Base-by-base conservation (phyloP, 2,329 filamentous ascomycete species). In the Cryoendolithus antarcticus region DNA sequence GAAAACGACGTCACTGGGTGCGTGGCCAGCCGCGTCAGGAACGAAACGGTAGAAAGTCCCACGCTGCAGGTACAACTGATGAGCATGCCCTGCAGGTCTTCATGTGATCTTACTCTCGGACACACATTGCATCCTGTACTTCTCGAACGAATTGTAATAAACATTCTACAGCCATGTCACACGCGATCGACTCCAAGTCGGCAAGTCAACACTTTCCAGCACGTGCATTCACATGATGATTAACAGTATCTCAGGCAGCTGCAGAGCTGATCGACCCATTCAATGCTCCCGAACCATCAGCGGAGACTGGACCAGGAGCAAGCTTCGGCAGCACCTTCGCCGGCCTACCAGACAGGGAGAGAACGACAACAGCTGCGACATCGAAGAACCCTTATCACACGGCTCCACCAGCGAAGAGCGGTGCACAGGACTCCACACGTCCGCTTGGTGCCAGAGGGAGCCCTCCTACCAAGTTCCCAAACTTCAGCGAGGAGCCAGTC, bases 231-330 rank as follows among this genome's bases (percentile, higher is more conserved):
- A 27, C 24, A 5, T 19, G 6, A 34, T 41, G 31, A 37, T 48
- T 48, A 39, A 55, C 41, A 37, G 36, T 29, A 28, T 42, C 29
- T n/a, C 53, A 84, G 80, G 77, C 79, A 32, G 65, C 70, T 38
- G 71, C 74, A 52, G 77, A 80, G 53, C 65, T 86, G 33, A 72
- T 85, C 48, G 77, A 82, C 50, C 82, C 81, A 47, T 64, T 86
- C 45, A 76, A 68, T 50, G 78, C 70, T 13, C 77, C 77, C 7
- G 76, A 82, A 45, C 80, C 80, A 9, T 74, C 68, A 44, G 72
- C 80, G 45, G 75, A 82, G 54, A 80, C 75, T 35, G 77, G 80
- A 6, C 72, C 72, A n/a, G 74, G 74, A 42, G 65, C 67, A 3
- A 73, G 74, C 45, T 72, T 76, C 51, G 59, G 62, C 40, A 64